A percentile compares a stretch with the other conserved stretches of the same genome.
phyloP scores from a whole-genome alignment of 1,284 basidiomycete genomes.

The Cystobasidium sp. region DNA sequence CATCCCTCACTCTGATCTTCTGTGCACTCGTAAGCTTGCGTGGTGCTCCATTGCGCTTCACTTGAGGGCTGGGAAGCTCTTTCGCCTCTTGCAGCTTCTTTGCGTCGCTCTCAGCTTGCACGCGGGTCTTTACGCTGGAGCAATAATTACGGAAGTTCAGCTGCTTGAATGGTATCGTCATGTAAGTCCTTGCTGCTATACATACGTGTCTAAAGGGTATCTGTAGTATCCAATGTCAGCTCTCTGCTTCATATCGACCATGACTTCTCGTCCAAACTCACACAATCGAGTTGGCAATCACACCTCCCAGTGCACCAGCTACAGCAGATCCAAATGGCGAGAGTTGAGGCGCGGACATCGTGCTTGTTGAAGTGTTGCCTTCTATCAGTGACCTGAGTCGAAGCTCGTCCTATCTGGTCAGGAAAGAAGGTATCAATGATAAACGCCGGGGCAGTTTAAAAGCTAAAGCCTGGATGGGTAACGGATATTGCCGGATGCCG shows the following conservation, averaged over 20 bases:
- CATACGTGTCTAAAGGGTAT: conserved; percentile 86
- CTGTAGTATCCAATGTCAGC: conserved; percentile 59
- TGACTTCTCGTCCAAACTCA: conserved; percentile 60
- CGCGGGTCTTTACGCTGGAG: conserved; percentile 86
- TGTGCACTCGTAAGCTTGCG: conserved; percentile 51
- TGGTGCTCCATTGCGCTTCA: conserved; percentile 52
- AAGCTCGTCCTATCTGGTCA: background rate
- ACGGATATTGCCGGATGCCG: too few relatives aligned
- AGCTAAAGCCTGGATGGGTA: too few relatives aligned
- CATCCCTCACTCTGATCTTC: conserved; percentile 48
- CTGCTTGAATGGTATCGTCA: too few relatives aligned
- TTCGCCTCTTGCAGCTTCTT: conserved; percentile 54
- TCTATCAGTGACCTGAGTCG: too few relatives aligned
- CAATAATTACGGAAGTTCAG: background rate
- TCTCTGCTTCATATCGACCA: background rate
- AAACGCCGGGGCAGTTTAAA: too few relatives aligned
- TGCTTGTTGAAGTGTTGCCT: background rate
- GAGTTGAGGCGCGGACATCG: conserved; percentile 60
- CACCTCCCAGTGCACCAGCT: conserved; percentile 91
- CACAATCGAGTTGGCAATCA: conserved; percentile 78
- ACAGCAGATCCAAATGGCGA: conserved; percentile 92
- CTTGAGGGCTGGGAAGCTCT: conserved; percentile 44
- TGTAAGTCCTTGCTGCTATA: conserved; percentile 9
- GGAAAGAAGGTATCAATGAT: too few relatives aligned
- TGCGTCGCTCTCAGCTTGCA: conserved; percentile 68